Evolutionary conservation across 1,284 basidiomycete species (phyloP).

Genomic region (Singerocomus rubriflavus): DNA sequence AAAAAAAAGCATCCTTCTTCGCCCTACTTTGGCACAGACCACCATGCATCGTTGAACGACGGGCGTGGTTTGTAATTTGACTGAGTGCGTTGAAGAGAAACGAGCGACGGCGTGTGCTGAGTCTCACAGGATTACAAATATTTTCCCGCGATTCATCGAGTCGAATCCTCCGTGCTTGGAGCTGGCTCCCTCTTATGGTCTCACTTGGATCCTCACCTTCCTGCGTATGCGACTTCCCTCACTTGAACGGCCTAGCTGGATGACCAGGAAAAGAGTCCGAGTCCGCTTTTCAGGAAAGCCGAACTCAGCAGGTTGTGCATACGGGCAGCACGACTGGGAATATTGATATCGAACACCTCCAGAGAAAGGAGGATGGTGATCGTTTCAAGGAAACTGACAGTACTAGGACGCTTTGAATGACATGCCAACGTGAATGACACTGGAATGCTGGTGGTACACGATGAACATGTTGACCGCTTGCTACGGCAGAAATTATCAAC

Average conservation of each 20-base stretch:
- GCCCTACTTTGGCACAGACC: slow-evolving; percentile 37
- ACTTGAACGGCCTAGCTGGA: no score
- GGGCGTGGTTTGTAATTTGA: slow-evolving; percentile 46
- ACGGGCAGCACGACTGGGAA: no score
- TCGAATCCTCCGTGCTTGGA: no score
- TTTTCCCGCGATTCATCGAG: no score
- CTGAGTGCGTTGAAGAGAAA: slow-evolving; percentile 41
- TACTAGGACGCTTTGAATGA: slow-evolving; percentile 1
- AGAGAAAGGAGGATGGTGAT: slow-evolving; percentile 2
- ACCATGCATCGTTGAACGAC: slow-evolving; percentile 12
- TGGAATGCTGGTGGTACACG: neutral
- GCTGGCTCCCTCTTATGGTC: no score
- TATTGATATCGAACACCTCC: no score
- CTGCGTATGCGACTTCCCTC: no score
- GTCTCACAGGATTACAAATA: no score
- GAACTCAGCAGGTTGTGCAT: no score
- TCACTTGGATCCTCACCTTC: no score
- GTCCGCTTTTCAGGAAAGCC: no score
- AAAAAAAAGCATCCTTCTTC: slow-evolving; percentile 23
- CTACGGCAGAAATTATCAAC: slow-evolving; percentile 3
- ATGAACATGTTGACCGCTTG: neutral
- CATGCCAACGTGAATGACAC: neutral
- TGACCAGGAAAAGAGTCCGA: no score
- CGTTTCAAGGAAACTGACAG: slow-evolving; percentile 5
- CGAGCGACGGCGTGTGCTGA: slow-evolving; percentile 14